Base-by-base conservation (phyloP, 495 filamentous ascomycete species). In the Niebla homalea region DNA sequence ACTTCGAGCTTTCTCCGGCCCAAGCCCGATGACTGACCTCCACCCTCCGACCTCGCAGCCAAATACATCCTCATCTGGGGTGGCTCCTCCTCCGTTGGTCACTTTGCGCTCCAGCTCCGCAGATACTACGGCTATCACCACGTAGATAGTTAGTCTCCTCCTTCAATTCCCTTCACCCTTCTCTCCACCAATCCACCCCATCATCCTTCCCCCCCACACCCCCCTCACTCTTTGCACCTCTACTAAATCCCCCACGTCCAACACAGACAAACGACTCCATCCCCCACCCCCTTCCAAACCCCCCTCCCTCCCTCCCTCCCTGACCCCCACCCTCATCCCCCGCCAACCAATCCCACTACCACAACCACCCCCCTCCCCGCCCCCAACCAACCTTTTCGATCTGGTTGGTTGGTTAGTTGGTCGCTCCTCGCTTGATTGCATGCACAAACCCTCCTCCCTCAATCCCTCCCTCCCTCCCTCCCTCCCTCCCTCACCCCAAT, bases 401-500 rank as follows among this genome's bases (percentile, higher is more conserved):
- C 62, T 65, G 35, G 62, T 77, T n/a, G n/a, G n/a, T n/a, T n/a
- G n/a, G n/a, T n/a, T n/a, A n/a, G n/a, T n/a, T n/a, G n/a, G n/a
- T n/a, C n/a, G n/a, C n/a, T n/a, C n/a, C n/a, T n/a, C n/a, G 7
- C 46, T 79, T 20, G 75, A 79, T 57, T 76, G 74, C 58, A 77
- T 79, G 46, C 75, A 74, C 6, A n/a, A n/a, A n/a, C n/a, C n/a
- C n/a, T n/a, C n/a, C n/a, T 71, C 67, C 0, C 55, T 59, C 36
- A 49, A 62, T 3, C 67, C 69, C 8, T 66, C 65, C 15, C 48
- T 76, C 25, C n/a, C n/a, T 71, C 67, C 0, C 55, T 59, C 36
- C 49, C 62, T 3, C 67, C 69, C 8, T 66, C 65, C 15, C 48
- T 76, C 25, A 49, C 45, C 6, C 68, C 68, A 2, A 53, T 77